Conservation (phyloP, 805 yeast species). For the Suhomyces canberraensis region DNA sequence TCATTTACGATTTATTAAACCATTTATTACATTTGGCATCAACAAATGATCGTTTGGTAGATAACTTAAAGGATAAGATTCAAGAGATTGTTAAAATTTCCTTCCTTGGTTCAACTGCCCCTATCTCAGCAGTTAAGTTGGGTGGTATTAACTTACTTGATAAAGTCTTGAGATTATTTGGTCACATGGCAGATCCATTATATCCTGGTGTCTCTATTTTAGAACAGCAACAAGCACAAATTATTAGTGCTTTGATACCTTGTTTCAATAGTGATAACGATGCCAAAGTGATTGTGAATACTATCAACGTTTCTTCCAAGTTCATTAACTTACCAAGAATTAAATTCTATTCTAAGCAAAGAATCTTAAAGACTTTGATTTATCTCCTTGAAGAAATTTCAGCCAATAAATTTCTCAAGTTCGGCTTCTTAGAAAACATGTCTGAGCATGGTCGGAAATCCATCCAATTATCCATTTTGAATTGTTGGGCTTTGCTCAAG, state of each 20-base stretch:
- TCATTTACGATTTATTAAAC: constrained; percentile 45
- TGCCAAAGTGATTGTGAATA: constrained; percentile 69
- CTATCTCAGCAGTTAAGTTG: constrained; percentile 55
- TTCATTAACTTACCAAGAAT: constrained; percentile 52
- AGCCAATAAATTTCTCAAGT: constrained; percentile 39
- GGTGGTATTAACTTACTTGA: constrained; percentile 67
- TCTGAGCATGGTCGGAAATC: constrained; percentile 46
- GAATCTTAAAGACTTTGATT: constrained; percentile 61
- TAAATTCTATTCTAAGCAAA: constrained; percentile 42
- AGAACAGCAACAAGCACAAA: constrained; percentile 94
- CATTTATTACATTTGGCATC: constrained; percentile 40
- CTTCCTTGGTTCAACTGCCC: constrained; percentile 76
- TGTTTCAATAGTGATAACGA: constrained; percentile 75
- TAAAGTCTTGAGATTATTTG: constrained; percentile 56
- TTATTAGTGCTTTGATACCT: constrained; percentile 84
- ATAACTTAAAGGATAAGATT: constrained; percentile 42
- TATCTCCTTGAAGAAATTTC: constrained; percentile 61
- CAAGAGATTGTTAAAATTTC: constrained; percentile 73
- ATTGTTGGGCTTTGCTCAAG: constrained; percentile 70
- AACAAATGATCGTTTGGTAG: constrained; percentile 35
- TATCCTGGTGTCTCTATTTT: constrained; percentile 67
- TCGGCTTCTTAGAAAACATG: constrained; percentile 54
- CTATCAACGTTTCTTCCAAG: constrained; percentile 74
- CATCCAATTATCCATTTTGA: constrained; percentile 57
- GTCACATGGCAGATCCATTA: constrained; percentile 65